These are phyloP conservation scores for Polygonum maritimum DNA, from an alignment of 148 eudicot genomes.

Conservation along the genomic window DNA sequence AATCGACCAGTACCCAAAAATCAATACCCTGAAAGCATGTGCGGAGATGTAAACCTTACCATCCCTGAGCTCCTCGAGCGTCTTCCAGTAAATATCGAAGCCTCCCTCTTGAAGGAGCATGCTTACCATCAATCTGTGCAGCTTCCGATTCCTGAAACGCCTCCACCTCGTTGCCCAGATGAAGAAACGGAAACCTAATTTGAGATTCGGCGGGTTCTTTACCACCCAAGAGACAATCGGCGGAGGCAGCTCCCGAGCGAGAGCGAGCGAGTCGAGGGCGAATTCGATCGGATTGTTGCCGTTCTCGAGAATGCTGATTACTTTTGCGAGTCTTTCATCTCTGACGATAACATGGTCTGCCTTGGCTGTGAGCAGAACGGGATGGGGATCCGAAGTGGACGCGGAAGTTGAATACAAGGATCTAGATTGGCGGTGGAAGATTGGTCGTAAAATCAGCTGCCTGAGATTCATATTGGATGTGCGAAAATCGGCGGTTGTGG, in stretches of 20 bases:
- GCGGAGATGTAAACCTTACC: conserved; percentile 23
- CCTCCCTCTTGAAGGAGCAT: conserved; percentile 25
- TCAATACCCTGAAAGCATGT: conserved; percentile 51
- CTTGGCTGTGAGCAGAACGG: background rate
- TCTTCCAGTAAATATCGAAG: conserved; percentile 53
- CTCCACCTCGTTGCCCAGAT: conserved; percentile 44
- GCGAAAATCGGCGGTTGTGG: background rate
- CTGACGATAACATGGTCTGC: conserved; percentile 1
- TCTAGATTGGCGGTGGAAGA: background rate
- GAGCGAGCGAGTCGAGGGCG: conserved; percentile 28
- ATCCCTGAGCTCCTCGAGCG: conserved; percentile 42
- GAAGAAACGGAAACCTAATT: conserved; percentile 54
- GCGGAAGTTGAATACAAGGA: background rate
- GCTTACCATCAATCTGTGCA: conserved; percentile 28
- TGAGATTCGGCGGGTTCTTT: conserved; percentile 19
- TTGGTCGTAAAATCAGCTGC: conserved; percentile 13
- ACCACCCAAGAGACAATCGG: conserved; percentile 30
- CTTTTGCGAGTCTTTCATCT: conserved; percentile 13
- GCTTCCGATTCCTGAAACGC: conserved; percentile 23
- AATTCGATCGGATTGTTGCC: conserved; percentile 32
- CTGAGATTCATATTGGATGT: conserved; percentile 16
- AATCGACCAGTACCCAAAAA: conserved; percentile 43
- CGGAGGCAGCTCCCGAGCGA: conserved; percentile 21
- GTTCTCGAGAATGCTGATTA: conserved; percentile 25
- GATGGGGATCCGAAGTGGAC: background rate